These are phyloP conservation scores for Leptographium radiaticola DNA, from an alignment of 2,329 filamentous ascomycete species.

Conservation along the genomic window DNA sequence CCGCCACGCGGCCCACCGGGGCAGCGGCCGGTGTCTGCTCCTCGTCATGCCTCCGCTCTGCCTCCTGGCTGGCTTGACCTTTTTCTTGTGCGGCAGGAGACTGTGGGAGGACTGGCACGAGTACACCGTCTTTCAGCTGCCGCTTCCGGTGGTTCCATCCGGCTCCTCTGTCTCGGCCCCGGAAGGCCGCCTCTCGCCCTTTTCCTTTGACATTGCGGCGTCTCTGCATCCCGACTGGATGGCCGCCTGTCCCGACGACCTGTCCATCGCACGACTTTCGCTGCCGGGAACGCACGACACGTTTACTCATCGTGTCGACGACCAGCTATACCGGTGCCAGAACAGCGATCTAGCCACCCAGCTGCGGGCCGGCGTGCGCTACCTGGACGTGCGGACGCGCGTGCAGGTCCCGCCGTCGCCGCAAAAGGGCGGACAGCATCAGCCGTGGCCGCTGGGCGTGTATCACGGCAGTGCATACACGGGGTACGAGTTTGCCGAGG, in stretches of 20 bases:
- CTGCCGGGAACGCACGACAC: slow-evolving; percentile 42
- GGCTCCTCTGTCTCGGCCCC: background rate
- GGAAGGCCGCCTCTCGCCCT: slow-evolving; percentile 15
- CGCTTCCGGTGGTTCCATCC: background rate
- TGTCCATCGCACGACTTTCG: slow-evolving; percentile 29
- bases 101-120: background rate
- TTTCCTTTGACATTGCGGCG: slow-evolving; percentile 28
- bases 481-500: slow-evolving; percentile 28
- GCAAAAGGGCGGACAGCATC: too few species aligned
- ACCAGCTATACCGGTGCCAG: slow-evolving; percentile 29
- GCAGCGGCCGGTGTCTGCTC: background rate
- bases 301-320: slow-evolving; percentile 30
- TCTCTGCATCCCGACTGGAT: slow-evolving; percentile 27
- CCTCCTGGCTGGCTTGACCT: background rate
- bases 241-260: slow-evolving; percentile 26
- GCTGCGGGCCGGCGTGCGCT: slow-evolving; percentile 32
- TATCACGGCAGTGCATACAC: slow-evolving; percentile 34
- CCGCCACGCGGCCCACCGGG: background rate
- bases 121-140: background rate
- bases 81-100: background rate
- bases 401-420: slow-evolving; percentile 13
- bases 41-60: background rate
- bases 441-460: slow-evolving; percentile 26
- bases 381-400: slow-evolving; percentile 35
- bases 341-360: slow-evolving; percentile 31